A percentile compares a stretch with the other conserved stretches of the same genome.
phyloP scores from a whole-genome alignment of 2,329 filamentous ascomycete genomes.

The Colletotrichum falcatum region DNA sequence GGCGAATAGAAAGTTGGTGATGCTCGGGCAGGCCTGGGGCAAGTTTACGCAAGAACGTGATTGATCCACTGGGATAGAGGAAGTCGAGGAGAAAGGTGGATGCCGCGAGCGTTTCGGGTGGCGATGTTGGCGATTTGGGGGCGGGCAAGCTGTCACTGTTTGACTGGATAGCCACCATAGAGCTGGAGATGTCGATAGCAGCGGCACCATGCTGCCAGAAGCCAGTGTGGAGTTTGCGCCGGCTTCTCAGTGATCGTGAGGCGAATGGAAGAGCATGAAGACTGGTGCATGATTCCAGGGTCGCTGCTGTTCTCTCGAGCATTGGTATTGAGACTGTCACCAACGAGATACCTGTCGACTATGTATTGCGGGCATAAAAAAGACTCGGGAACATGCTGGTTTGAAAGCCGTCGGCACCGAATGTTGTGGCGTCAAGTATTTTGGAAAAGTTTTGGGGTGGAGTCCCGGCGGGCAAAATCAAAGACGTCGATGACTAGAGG shows the following conservation, averaged over 20 bases:
- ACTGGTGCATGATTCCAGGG: conserved; percentile 67
- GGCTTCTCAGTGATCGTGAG: conserved; percentile 52
- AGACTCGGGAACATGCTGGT: conserved; percentile 26
- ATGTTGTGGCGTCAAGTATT: conserved; percentile 23
- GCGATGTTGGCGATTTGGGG: conserved; percentile 43
- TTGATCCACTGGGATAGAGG: conserved; percentile 62
- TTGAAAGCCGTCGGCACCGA: background rate
- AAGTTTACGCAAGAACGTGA: conserved; percentile 56
- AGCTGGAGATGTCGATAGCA: conserved; percentile 59
- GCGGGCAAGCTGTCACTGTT: conserved; percentile 43
- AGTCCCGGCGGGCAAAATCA: conserved; percentile 22
- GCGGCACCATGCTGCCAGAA: conserved; percentile 68
- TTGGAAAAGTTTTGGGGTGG: conserved; percentile 33
- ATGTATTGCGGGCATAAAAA: conserved; percentile 19
- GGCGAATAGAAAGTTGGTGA: conserved; percentile 38
- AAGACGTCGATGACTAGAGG: conserved; percentile 27
- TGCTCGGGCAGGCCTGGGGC: conserved; percentile 41
- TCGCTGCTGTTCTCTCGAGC: conserved; percentile 69
- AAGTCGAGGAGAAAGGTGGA: conserved; percentile 68
- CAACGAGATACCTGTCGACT: conserved; percentile 24
- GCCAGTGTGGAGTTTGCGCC: conserved; percentile 59
- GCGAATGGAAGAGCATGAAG: conserved; percentile 61
- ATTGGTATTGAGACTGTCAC: conserved; percentile 52
- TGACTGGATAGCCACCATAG: conserved; percentile 49
- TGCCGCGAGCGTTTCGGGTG: conserved; percentile 52